Evolutionary conservation across 1,139 yeast genomes (phyloP), one percentile per base, ranked within the genome.

Genomic region (Pichia sp.): DNA sequence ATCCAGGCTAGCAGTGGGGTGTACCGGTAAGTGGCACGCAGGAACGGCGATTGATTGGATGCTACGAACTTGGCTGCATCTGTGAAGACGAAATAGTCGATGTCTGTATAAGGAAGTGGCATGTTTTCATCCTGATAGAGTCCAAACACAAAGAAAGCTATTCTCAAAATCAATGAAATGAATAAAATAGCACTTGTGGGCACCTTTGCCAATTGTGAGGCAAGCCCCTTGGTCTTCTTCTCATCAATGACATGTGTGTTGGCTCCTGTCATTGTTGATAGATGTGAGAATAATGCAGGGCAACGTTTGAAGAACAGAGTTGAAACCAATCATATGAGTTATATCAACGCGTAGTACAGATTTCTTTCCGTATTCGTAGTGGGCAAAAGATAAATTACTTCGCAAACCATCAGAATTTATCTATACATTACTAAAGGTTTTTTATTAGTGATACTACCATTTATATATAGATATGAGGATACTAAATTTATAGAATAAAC

Each of bases 1-100:
- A 88, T 58, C 95, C 96, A 88, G 5, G 97, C 84, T 41, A 93
- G 71, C 41, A 93, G 66, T 8, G 99, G 99, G 0, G 99, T 91
- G 64, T 93, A 93, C 46, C 99, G 71, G 64, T 93, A 93, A 0
- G 99, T 93, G 54, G 86, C 96, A 59, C 99, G 73, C 19, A 68
- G 64, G 64, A 87, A 93, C 1, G 99, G 99, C 0, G 96, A 84
- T 26, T 54, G 45, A 0, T 87, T 86, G 0, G 73, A 53, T 58
- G 72, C 71, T n/a, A 89, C 87, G 63, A 78, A 89, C 44, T 74
- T 68, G 1, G 98, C 82, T 5, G 98, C 98, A 70, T 93, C 98
- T 1, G 96, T 82, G 66, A 93, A 93, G 44, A 93, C 99, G 65
- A 83, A 74, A 68, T 93, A 93, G 69, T 93, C 99, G 46, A 93